Conservation (phyloP, 225 moss, liverwort and hornwort species). For the Bryoerythrophyllum caledonicum region DNA sequence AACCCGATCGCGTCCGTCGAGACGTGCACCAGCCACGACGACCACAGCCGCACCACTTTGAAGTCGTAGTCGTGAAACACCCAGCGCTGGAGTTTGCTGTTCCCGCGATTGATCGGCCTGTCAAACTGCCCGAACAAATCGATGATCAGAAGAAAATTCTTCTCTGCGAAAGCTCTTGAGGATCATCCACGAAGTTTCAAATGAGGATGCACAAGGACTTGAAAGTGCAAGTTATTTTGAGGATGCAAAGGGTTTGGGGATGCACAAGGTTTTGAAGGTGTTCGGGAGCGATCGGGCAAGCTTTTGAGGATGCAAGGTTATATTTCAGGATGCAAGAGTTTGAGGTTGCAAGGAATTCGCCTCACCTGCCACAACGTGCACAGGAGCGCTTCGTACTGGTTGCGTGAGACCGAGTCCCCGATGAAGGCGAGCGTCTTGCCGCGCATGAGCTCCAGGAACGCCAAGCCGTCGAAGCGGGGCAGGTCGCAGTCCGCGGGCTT, state of each 20-base stretch:
- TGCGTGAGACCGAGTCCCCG: conserved; percentile 85
- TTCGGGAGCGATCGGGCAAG: no score
- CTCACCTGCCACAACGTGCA: conserved; percentile 78
- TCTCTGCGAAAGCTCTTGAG: not conserved
- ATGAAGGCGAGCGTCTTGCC: conserved; percentile 84
- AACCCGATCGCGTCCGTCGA: conserved; percentile 48
- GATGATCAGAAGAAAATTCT: not conserved
- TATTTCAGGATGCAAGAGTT: no score
- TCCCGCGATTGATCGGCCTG: conserved; percentile 38
- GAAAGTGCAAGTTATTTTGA: no score
- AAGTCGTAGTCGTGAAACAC: conserved; percentile 57
- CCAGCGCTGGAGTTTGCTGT: conserved; percentile 57
- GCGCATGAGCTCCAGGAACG: conserved; percentile 76
- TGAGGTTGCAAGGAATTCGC: no score
- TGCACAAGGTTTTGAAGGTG: no score
- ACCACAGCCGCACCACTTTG: conserved; percentile 72
- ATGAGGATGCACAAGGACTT: no score
- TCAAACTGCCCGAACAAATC: conserved; percentile 54
- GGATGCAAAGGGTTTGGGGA: no score
- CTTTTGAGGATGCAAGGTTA: no score
- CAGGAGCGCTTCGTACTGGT: conserved; percentile 87
- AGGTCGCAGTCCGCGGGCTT: conserved; percentile 66
- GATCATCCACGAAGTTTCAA: no score
- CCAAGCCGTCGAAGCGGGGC: conserved; percentile 61
- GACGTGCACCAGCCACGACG: conserved; percentile 73